Percentiles rank a stretch among this genome's conserved stretches.
Conservation (phyloP, 495 filamentous ascomycete genomes). For the Penicillium argentinense region DNA sequence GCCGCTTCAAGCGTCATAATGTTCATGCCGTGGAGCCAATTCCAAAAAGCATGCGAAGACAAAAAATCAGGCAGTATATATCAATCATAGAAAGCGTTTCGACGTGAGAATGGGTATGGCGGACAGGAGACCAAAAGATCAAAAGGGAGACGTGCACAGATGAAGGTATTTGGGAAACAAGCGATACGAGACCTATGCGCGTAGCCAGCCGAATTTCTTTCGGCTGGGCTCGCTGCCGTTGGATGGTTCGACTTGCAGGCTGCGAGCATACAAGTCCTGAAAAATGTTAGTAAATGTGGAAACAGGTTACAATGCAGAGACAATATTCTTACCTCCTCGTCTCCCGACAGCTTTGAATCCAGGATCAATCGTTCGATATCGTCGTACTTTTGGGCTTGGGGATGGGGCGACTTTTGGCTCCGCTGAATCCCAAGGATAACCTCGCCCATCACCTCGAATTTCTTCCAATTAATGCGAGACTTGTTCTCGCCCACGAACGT, state of each 20-base stretch:
- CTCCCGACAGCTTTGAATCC: slow-evolving; percentile 56
- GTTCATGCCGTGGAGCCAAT: slow-evolving; percentile 9
- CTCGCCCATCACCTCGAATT: slow-evolving; percentile 95
- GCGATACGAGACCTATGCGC: slow-evolving; percentile 17
- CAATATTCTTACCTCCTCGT: slow-evolving; percentile 46
- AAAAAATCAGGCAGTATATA: slow-evolving; percentile 16
- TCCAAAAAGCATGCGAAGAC: slow-evolving; percentile 8
- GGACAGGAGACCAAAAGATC: not conserved
- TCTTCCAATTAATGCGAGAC: slow-evolving; percentile 92
- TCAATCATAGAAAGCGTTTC: slow-evolving; percentile 31
- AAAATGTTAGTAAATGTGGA: slow-evolving; percentile 13
- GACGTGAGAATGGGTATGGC: slow-evolving; percentile 24
- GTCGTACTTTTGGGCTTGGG: slow-evolving; percentile 64
- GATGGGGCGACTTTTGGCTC: slow-evolving; percentile 84
- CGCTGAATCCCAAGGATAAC: slow-evolving; percentile 85
- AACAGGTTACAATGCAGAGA: not conserved
- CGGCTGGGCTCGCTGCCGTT: slow-evolving; percentile 39
- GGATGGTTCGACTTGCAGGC: slow-evolving; percentile 46
- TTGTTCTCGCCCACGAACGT: slow-evolving; percentile 77
- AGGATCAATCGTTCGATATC: slow-evolving; percentile 68
- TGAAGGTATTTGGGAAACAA: not conserved
- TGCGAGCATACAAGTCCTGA: slow-evolving; percentile 47
- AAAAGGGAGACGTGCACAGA: not conserved
- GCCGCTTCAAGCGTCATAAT: slow-evolving; percentile 17
- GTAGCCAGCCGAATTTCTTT: slow-evolving; percentile 48